These are phyloP conservation scores for Westerdykella aurantiaca DNA, from an alignment of 2,329 filamentous ascomycete species.

Conservation along the genomic window DNA sequence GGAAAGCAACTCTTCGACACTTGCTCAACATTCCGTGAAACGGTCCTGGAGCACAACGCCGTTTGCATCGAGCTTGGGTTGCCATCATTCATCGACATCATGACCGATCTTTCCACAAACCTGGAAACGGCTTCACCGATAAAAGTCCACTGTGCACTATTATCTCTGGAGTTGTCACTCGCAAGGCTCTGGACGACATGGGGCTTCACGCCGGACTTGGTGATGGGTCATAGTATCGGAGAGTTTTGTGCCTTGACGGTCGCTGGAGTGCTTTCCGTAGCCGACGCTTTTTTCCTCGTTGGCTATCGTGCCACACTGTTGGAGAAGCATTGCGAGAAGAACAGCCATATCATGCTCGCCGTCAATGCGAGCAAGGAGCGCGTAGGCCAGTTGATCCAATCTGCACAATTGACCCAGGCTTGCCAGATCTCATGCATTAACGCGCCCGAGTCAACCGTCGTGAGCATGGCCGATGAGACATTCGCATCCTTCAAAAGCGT, in stretches of 20 bases:
- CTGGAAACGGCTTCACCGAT: constrained; percentile 3
- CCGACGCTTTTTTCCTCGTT: constrained; percentile 34
- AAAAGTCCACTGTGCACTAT: constrained; percentile 37
- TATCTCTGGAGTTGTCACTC: constrained; percentile 36
- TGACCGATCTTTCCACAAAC: neutral
- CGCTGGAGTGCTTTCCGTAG: constrained; percentile 31
- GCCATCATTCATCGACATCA: constrained; percentile 4
- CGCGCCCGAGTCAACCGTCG: constrained; percentile 19
- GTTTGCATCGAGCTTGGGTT: neutral
- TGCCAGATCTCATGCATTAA: constrained; percentile 25
- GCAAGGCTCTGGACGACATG: constrained; percentile 6
- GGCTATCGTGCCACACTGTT: constrained; percentile 34
- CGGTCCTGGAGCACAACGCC: neutral
- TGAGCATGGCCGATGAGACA: constrained; percentile 14
- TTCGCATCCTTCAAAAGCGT: neutral
- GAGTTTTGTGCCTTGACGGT: constrained; percentile 37
- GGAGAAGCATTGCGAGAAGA: constrained; percentile 12
- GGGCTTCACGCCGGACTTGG: constrained; percentile 8
- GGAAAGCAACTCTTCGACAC: constrained; percentile 7
- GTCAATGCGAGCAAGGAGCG: neutral
- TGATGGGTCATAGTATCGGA: constrained; percentile 30
- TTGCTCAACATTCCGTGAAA: constrained; percentile 16
- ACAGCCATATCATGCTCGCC: constrained; percentile 29
- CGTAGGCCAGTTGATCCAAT: too few relatives aligned
- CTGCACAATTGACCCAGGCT: neutral